Percentiles rank a stretch among this genome's conserved stretches.
Conservation (phyloP, 768 basidiomycete genomes). For the Tricholoma flavovirens region DNA sequence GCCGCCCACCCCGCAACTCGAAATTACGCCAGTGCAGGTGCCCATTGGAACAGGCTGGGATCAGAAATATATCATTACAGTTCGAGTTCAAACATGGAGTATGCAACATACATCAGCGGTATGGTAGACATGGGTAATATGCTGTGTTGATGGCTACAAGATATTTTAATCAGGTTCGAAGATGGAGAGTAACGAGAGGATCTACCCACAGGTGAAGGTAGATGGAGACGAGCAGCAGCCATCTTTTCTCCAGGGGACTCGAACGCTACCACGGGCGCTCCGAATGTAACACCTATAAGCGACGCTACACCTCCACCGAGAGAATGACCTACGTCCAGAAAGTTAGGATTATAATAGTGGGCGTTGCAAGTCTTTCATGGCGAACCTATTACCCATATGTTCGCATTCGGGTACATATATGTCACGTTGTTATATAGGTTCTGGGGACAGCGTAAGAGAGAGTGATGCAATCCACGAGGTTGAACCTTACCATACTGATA, state of each 20-base stretch:
- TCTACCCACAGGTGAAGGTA: constrained; percentile 71
- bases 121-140: constrained; percentile 86
- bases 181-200: not conserved
- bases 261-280: constrained; percentile 87
- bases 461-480: not conserved
- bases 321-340: constrained; percentile 45
- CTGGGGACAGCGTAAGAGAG: constrained; percentile 31
- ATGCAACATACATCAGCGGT: constrained; percentile 63
- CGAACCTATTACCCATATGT: constrained; percentile 80
- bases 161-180: not conserved
- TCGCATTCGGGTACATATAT: constrained; percentile 82
- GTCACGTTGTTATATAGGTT: constrained; percentile 91
- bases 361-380: not conserved
- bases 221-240: constrained; percentile 74
- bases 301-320: constrained; percentile 84
- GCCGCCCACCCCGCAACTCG: constrained; percentile 49
- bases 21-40: constrained; percentile 65
- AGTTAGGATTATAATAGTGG: not conserved
- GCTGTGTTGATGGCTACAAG: constrained; percentile 58
- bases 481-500: constrained; percentile 63
- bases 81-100: not conserved
- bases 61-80: constrained; percentile 13
- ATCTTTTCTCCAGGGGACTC: constrained; percentile 75
- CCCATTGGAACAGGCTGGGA: constrained; percentile 81
- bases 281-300: constrained; percentile 84